phyloP scores from a whole-genome alignment of 805 yeast species.

The Yamadazyma nakazawae region DNA sequence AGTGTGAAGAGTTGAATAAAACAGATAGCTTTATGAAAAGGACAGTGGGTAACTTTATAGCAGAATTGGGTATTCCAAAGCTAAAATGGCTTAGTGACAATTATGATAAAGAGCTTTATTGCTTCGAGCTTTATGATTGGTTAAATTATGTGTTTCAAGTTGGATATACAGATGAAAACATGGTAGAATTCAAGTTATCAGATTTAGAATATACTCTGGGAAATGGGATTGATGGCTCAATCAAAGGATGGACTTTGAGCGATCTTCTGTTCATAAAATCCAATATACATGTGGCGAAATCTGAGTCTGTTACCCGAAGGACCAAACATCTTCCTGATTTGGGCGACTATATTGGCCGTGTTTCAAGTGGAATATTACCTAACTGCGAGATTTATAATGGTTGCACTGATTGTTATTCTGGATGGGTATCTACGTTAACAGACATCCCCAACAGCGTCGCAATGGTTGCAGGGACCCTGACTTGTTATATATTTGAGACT shows the following conservation, averaged over 20 bases:
- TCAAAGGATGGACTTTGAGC: constrained; percentile 48
- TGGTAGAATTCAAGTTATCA: constrained; percentile 6
- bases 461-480: constrained; percentile 62
- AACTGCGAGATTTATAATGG: constrained; percentile 38
- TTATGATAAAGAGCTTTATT: constrained; percentile 20
- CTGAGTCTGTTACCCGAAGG: constrained; percentile 15
- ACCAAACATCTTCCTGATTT: constrained; percentile 10
- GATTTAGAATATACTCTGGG: constrained; percentile 4
- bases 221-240: constrained; percentile 53
- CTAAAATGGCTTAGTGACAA: constrained; percentile 35
- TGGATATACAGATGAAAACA: constrained; percentile 14
- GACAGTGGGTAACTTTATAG: constrained; percentile 45
- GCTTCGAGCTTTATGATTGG: constrained; percentile 55
- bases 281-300: constrained; percentile 18
- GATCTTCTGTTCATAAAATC: constrained; percentile 20
- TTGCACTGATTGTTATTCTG: constrained; percentile 58
- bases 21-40: constrained; percentile 12
- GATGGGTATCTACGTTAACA: constrained; percentile 41
- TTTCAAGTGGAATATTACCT: constrained; percentile 1
- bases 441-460: constrained; percentile 30
- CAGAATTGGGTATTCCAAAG: constrained; percentile 61
- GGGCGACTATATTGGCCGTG: constrained; percentile 21
- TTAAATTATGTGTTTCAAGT: constrained; percentile 26
- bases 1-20: constrained; percentile 29
- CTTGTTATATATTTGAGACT: constrained; percentile 44